phyloP scores from a whole-genome alignment of 2,329 filamentous ascomycete genomes.

The Cladosporium sp. region DNA sequence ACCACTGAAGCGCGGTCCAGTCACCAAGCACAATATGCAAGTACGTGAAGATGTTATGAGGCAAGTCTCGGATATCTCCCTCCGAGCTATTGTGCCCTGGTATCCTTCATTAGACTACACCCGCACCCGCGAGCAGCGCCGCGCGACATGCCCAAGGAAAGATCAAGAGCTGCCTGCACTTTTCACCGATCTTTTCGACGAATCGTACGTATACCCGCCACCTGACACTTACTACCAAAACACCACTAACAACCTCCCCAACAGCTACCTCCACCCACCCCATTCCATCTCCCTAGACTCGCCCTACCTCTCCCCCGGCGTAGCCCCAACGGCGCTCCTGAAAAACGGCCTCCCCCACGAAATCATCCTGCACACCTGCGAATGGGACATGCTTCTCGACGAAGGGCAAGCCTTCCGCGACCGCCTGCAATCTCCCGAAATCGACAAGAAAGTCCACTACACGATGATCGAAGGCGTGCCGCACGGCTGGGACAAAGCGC shows the following conservation, averaged over 20 bases:
- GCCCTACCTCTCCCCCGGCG: constrained; percentile 56
- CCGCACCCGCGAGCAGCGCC: constrained; percentile 54
- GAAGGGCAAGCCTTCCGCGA: constrained; percentile 60
- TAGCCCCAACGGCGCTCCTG: constrained; percentile 53
- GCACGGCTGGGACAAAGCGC: constrained; percentile 65
- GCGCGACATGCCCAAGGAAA: constrained; percentile 51
- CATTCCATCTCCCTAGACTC: constrained; percentile 48
- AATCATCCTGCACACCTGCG: constrained; percentile 59
- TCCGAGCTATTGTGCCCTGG: constrained; percentile 57
- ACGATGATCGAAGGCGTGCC: constrained; percentile 55
- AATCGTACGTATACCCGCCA: constrained; percentile 29
- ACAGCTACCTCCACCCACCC: constrained; percentile 37
- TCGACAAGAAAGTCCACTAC: constrained; percentile 55
- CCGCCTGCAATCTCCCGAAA: constrained; percentile 41
- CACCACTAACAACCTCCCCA: neutral
- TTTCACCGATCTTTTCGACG: constrained; percentile 50
- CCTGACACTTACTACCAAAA: constrained; percentile 23
- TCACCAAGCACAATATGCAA: constrained; percentile 7
- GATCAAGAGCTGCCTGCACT: constrained; percentile 49
- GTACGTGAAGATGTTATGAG: constrained; percentile 6
- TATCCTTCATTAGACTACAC: constrained; percentile 62
- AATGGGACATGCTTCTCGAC: constrained; percentile 64
- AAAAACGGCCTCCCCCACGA: constrained; percentile 52
- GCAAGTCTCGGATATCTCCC: constrained; percentile 35
- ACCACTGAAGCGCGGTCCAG: constrained; percentile 1